Percentiles rank a stretch among this genome's conserved stretches.
These are phyloP conservation scores for Babesia microti DNA, from an alignment of 169 alveolate genomes.

Conservation along the genomic window DNA sequence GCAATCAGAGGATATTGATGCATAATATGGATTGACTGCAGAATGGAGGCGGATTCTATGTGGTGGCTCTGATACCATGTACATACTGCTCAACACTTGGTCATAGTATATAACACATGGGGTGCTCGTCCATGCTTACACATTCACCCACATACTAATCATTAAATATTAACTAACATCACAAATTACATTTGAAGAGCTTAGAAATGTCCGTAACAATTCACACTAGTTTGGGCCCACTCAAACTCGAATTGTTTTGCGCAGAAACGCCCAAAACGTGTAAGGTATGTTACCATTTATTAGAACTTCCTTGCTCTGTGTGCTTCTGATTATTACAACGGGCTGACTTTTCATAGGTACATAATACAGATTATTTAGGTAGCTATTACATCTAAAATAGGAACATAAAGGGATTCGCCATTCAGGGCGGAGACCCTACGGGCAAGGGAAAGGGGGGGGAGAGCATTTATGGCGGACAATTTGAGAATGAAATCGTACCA, in stretches of 20 bases:
- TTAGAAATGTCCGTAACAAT: conserved; percentile 60
- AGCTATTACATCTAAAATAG: conserved; percentile 37
- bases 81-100: no score
- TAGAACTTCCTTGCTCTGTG: conserved; percentile 66
- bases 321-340: conserved; percentile 58
- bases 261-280: conserved; percentile 68
- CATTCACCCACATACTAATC: no score
- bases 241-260: conserved; percentile 66
- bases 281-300: conserved; percentile 26
- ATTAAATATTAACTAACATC: no score
- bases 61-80: no score
- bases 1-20: no score
- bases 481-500: conserved; percentile 90
- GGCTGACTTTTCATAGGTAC: conserved; percentile 53
- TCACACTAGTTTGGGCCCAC: conserved; percentile 62
- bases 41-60: no score
- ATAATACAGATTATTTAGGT: background rate
- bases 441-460: conserved; percentile 97
- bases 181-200: background rate
- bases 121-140: no score
- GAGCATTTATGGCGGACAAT: conserved; percentile 87
- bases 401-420: conserved; percentile 85
- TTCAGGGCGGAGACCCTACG: conserved; percentile 97
- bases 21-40: no score
- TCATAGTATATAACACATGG: no score